phyloP scores from a whole-genome alignment of 352 stramenopile genomes.

The Plasmopara muralis region DNA sequence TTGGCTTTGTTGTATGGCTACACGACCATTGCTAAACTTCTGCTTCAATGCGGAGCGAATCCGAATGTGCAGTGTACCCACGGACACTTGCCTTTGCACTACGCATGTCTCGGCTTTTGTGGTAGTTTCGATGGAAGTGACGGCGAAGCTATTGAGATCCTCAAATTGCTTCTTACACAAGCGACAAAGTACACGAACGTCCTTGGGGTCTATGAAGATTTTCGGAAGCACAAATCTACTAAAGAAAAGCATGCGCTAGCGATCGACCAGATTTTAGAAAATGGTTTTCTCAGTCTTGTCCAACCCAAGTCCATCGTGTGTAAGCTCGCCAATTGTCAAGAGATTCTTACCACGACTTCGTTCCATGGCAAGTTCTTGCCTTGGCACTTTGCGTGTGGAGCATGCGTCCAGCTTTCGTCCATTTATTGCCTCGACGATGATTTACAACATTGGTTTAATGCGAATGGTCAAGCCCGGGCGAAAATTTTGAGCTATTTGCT shows the following conservation, averaged over 20 bases:
- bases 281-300: constrained; percentile 29
- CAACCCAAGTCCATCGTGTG: constrained; percentile 29
- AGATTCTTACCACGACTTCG: constrained; percentile 29
- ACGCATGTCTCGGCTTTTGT: constrained; percentile 59
- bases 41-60: constrained; percentile 45
- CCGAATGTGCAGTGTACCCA: constrained; percentile 49
- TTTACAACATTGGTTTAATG: constrained; percentile 30
- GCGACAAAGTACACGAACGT: constrained; percentile 20
- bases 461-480: constrained; percentile 35
- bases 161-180: constrained; percentile 28
- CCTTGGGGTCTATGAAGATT: constrained; percentile 33
- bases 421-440: constrained; percentile 44
- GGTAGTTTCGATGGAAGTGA: constrained; percentile 14
- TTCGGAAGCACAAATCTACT: constrained; percentile 49
- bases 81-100: constrained; percentile 60
- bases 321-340: constrained; percentile 25
- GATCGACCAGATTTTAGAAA: constrained; percentile 54
- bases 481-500: constrained; percentile 36
- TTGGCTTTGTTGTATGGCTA: constrained; percentile 63
- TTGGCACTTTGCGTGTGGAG: constrained; percentile 63
- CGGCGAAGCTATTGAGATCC: constrained; percentile 22
- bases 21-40: constrained; percentile 24
- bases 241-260: constrained; percentile 42
- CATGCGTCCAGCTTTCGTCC: constrained; percentile 26
- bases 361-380: constrained; percentile 36